Base-by-base conservation (phyloP, 257 asterid species). In the Vinca minor region DNA sequence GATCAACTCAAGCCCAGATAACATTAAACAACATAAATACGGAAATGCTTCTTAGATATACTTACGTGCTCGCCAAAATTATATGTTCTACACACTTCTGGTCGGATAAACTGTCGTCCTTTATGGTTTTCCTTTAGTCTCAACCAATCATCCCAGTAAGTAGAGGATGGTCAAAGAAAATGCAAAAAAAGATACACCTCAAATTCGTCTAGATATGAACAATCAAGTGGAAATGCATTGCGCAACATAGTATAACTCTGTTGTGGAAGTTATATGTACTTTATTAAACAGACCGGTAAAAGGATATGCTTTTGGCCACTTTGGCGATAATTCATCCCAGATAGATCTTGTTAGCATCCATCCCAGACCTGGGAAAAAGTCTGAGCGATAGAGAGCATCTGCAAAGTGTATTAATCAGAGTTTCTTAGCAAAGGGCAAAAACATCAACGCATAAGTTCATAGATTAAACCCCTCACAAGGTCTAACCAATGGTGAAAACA, bases 281-380 rank as follows among this genome's bases (percentile, higher is more conserved):
- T n/a, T 35, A 35, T 26, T 2, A 62, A 55, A 32, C 29, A 62
- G 15, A 5, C 12, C 34, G 49, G 36, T 70, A 59, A 26, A 62
- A 92, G 99, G 99, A 93, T 93, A 93, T 89, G 99, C 99, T 74
- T 93, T 89, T 18, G 99, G 99, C 99, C 99, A 93, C 81, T 93
- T 93, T 42, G 99, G 96, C 70, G 99, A 89, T 72, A 93, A 74
- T 75, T 93, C 99, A 73, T 87, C 88, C 99, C 99, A 93, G 26
- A 80, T 87, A 71, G 96, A 85, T 71, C 66, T 87, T 54, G 97
- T 64, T 18, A 89, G 95, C 99, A 93, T 93, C 99, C 99, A 93
- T 53, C 99, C 99, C 60, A 93, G 99, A 74, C 99, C 99, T 42
- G 99, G 99, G 77, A 93, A 93, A 74, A 93, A 93, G 75, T 93